These are phyloP conservation scores for Plantago lanceolata DNA, from an alignment of 305 asterid genomes.

Conservation along the genomic window DNA sequence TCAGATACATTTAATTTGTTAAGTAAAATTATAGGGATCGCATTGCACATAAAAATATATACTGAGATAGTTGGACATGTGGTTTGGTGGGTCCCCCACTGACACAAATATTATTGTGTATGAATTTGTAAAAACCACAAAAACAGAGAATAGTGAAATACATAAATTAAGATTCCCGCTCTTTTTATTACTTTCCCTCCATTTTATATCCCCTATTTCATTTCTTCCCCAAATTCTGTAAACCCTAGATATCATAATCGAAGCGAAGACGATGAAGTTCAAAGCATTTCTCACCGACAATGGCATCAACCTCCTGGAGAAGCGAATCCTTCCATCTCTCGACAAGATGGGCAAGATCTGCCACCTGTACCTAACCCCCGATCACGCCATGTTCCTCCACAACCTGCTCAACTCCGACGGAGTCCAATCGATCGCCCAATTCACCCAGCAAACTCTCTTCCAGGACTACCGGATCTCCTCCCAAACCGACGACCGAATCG, in stretches of 20 bases:
- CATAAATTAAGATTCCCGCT: too few species aligned
- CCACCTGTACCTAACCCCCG: slow-evolving; percentile 65
- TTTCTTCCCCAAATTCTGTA: neutral
- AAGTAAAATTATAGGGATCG: too few species aligned
- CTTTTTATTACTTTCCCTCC: too few species aligned
- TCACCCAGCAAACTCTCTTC: slow-evolving; percentile 57
- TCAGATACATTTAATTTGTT: too few species aligned
- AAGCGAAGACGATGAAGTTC: slow-evolving; percentile 52
- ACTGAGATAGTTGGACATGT: too few species aligned
- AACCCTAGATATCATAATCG: slow-evolving; percentile 11
- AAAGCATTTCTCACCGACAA: slow-evolving; percentile 71
- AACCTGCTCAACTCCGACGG: slow-evolving; percentile 81
- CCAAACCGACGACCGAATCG: slow-evolving; percentile 67
- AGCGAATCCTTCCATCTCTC: slow-evolving; percentile 71
- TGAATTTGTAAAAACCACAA: too few species aligned
- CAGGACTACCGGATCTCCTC: slow-evolving; percentile 73
- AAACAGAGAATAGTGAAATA: too few species aligned
- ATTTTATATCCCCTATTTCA: too few species aligned
- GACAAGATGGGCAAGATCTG: slow-evolving; percentile 74
- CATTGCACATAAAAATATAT: too few species aligned
- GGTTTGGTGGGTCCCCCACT: too few species aligned
- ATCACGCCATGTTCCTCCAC: slow-evolving; percentile 85
- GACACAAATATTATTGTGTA: too few species aligned
- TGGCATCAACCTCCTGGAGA: slow-evolving; percentile 72
- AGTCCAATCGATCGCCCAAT: slow-evolving; percentile 77